Conservation (phyloP, 768 basidiomycete genomes). For the Steccherinum ochraceum region DNA sequence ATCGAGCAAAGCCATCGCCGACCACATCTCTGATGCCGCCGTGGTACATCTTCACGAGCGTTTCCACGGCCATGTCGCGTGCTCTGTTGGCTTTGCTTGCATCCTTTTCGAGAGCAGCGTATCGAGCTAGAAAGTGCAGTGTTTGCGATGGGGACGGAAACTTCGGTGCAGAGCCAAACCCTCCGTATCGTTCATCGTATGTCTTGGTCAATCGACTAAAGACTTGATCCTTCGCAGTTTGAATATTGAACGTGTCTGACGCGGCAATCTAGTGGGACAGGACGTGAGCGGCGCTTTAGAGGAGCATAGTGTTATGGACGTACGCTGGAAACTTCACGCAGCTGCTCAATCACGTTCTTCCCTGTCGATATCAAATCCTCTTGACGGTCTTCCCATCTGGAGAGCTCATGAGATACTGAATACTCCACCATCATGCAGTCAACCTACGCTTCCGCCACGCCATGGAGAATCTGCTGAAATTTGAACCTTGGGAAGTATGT, state of each 20-base stretch:
- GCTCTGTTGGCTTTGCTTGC: slow-evolving; percentile 8
- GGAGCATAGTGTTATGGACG: not conserved
- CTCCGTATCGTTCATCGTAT: slow-evolving; percentile 28
- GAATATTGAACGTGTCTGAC: slow-evolving; percentile 1
- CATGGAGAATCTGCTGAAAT: slow-evolving; percentile 16
- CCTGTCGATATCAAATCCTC: slow-evolving; percentile 13
- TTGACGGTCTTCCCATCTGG: slow-evolving; percentile 16
- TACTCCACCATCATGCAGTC: not conserved
- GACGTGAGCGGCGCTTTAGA: not conserved
- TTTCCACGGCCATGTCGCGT: slow-evolving; percentile 17
- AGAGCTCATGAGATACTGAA: not conserved
- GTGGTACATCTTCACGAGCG: slow-evolving; percentile 18
- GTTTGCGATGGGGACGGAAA: slow-evolving; percentile 26
- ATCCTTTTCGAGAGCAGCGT: slow-evolving; percentile 9
- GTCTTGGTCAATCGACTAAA: slow-evolving; percentile 11
- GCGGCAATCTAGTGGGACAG: slow-evolving; percentile 3
- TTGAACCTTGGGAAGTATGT: slow-evolving; percentile 19
- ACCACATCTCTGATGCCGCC: slow-evolving; percentile 36
- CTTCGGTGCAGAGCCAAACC: slow-evolving; percentile 33
- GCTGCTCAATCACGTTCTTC: slow-evolving; percentile 16
- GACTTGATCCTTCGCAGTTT: slow-evolving; percentile 8
- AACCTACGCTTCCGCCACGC: slow-evolving; percentile 17
- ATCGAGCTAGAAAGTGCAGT: slow-evolving; percentile 17
- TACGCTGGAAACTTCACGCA: slow-evolving; percentile 10
- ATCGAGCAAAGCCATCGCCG: slow-evolving; percentile 32